Base-by-base conservation (phyloP, 148 eudicot genomes). In the Euryodendron excelsum region DNA sequence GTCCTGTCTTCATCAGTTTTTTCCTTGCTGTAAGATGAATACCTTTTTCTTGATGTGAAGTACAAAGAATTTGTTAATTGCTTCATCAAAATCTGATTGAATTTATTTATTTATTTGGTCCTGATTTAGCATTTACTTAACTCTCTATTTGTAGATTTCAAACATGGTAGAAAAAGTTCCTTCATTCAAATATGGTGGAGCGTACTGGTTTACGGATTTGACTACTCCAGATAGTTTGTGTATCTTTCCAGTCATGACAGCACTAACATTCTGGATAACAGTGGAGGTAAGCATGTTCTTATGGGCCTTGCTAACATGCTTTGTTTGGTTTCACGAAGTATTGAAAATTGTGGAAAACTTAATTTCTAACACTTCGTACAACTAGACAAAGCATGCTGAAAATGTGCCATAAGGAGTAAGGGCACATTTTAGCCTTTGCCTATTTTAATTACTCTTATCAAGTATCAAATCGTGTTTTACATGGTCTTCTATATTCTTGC, bases 121-220 rank as follows among this genome's bases (percentile, higher is more conserved):
- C 27, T 34, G 52, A n/a, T 20, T 27, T 48, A 59, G 72, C 34
- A 41, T 31, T 33, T 62, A 17, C 27, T 47, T 53, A 6, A 58
- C 64, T 12, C 64, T 66, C 23, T 59, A 14, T 73, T 39, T 90
- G 72, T 85, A 96, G 99, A 88, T 96, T 74, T 73, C 78, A 21
- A 96, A 96, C 89, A 92, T 96, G 99, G 95, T 87, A 21, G 98
- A 93, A 60, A 93, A 93, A 72, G 99, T 96, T 72, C 98, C 98
- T 17, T 96, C 99, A 8, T 92, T 93, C 55, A 87, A 93, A 87
- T 72, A 78, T 50, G 99, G 98, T 58, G 99, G 99, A 80, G 90
- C 86, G 17, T 92, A 80, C 53, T 96, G 99, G 99, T 96, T 96
- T 83, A 86, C 87, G 6, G 99, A 96, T 88, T 87, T 96, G 80